Evolutionary conservation across 2,329 filamentous ascomycete genomes (phyloP).

Genomic region (Claviceps humidiphila): DNA sequence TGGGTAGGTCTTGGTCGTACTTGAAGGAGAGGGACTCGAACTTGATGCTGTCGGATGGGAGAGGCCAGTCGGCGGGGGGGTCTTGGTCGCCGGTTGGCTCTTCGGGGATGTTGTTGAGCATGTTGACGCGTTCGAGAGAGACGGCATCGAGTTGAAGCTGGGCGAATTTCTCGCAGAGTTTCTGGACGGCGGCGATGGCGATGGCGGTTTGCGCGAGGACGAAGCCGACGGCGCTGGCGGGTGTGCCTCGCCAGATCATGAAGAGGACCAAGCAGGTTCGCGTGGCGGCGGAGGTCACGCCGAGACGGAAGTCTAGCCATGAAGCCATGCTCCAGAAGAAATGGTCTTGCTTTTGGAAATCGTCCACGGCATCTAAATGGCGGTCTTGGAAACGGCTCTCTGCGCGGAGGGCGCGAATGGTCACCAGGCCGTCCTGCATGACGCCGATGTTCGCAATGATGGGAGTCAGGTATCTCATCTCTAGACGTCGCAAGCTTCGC

Average conservation of each 20-base stretch:
- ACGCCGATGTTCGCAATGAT: conserved; percentile 89
- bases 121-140: conserved; percentile 74
- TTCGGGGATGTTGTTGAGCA: conserved; percentile 65
- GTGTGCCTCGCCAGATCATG: conserved; percentile 61
- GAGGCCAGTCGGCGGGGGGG: conserved; percentile 68
- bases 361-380: conserved; percentile 70
- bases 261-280: conserved; percentile 62
- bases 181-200: conserved; percentile 24
- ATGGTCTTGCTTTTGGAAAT: conserved; percentile 89
- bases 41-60: conserved; percentile 53
- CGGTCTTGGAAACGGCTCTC: conserved; percentile 67
- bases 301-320: conserved; percentile 71
- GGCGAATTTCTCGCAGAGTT: conserved; percentile 67
- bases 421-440: conserved; percentile 71
- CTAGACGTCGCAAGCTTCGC: conserved; percentile 67
- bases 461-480: conserved; percentile 81
- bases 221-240: conserved; percentile 70
- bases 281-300: conserved; percentile 47
- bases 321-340: conserved; percentile 86
- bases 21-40: conserved; percentile 68
- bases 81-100: conserved; percentile 54
- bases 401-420: conserved; percentile 70
- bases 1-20: conserved; percentile 66
- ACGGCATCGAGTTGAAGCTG: conserved; percentile 87
- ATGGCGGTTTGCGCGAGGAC: conserved; percentile 46